These are phyloP conservation scores for Neonectria sp. DNA, from an alignment of 2,329 filamentous ascomycete species.

Conservation along the genomic window DNA sequence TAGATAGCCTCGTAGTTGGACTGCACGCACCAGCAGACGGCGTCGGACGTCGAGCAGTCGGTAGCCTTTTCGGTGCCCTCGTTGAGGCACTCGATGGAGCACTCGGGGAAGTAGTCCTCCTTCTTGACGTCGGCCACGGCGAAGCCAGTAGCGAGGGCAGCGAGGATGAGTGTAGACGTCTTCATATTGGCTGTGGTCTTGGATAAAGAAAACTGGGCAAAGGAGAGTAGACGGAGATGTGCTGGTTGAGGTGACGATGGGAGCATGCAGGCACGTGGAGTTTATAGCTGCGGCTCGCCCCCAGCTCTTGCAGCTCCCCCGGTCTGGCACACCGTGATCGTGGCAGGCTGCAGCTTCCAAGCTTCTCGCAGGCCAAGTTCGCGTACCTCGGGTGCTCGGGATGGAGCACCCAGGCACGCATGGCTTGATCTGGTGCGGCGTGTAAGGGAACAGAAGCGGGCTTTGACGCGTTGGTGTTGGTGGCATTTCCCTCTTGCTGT, in stretches of 20 bases:
- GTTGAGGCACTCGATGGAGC: constrained; percentile 48
- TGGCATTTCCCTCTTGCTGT: not conserved
- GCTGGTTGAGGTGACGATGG: not conserved
- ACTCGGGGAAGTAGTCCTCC: constrained; percentile 47
- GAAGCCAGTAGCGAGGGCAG: constrained; percentile 38
- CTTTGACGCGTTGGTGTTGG: too few species aligned
- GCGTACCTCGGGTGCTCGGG: not conserved
- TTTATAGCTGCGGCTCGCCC: not conserved
- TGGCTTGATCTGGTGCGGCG: too few species aligned
- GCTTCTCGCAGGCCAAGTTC: not conserved
- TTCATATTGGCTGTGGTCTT: constrained; percentile 32
- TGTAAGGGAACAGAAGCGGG: too few species aligned
- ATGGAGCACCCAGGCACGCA: too few species aligned
- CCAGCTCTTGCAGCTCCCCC: not conserved
- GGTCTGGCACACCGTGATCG: not conserved
- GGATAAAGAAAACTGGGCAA: too few species aligned
- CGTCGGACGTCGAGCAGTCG: constrained; percentile 44
- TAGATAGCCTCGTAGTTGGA: constrained; percentile 49
- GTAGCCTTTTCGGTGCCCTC: constrained; percentile 43
- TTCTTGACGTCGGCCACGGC: constrained; percentile 37
- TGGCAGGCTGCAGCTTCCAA: not conserved
- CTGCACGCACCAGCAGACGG: constrained; percentile 46
- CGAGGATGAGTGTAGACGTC: constrained; percentile 36
- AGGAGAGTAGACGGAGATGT: not conserved
- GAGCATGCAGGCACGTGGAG: not conserved